Base-by-base conservation (phyloP, 2,329 filamentous ascomycete species). In the Monilinia polystroma region DNA sequence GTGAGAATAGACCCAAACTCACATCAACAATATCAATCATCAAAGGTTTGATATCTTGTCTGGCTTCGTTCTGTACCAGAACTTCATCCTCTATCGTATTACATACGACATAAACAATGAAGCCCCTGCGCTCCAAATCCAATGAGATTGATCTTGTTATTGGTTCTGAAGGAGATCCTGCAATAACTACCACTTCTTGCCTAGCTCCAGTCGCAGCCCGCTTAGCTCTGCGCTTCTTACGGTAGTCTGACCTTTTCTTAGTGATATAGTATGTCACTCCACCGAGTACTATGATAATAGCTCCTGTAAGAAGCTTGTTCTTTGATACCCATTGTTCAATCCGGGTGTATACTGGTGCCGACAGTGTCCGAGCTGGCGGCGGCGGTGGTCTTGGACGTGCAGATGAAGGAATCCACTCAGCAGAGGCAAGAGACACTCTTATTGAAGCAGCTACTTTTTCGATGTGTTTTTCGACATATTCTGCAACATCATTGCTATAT, bases 51-150 rank as follows among this genome's bases (percentile, higher is more conserved):
- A 98, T 90, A 76, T 98, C 95, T 8, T 87, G 83, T 69, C 92
- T 84, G n/a, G 88, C 85, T 77, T 96, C 86, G 68, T 86, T 85
- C 68, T 91, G 86, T 18, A 98, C 88, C 70, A 90, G 80, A 47
- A 88, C 83, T 77, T 98, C 93, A 72, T 98, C 94, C 73, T 97
- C 91, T 68, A 88, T 80, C n/a, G 87, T 92, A 70, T 87, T 90
- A 74, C 93, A 94, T 0, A 96, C 91, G 68, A 99, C 83, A 77
- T 93, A 99, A 66, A 98, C 92, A 68, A 98, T 91, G 77, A 96
- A 98, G 5, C 95, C 95, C 70, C 93, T 87, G 68, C 93, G 84
- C 79, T 98, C 95, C 72, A 99, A 82, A 75, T 99, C 95, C 58
- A 93, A 80, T 2, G 92, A 88, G 64, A 98, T 82, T 14, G 92